These are phyloP conservation scores for Plectosphaerella sp. DNA, from an alignment of 2,329 filamentous ascomycete species.

Conservation along the genomic window DNA sequence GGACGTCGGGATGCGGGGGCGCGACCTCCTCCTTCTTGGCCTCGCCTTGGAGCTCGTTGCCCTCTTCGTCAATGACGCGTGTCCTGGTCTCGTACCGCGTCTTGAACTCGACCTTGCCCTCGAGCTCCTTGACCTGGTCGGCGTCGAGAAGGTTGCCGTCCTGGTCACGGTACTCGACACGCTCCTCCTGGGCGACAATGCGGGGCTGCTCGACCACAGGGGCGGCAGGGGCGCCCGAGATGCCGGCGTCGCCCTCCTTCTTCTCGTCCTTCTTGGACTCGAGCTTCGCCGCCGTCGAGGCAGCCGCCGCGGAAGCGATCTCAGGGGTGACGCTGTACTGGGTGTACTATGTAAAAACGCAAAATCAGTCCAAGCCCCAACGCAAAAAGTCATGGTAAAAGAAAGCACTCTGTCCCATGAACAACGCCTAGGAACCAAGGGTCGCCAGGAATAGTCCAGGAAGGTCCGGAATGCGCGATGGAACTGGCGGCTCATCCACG, in stretches of 20 bases:
- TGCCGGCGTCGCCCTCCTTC: background rate
- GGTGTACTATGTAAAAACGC: constrained; percentile 8
- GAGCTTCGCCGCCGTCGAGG: constrained; percentile 3
- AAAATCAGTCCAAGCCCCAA: constrained; percentile 2
- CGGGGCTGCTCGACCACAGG: constrained; percentile 43
- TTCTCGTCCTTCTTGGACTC: constrained; percentile 1
- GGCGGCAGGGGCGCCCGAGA: constrained; percentile 37
- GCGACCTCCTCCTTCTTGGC: constrained; percentile 32
- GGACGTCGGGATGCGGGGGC: constrained; percentile 56
- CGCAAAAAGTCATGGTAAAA: background rate
- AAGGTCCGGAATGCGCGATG: background rate
- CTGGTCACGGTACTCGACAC: constrained; percentile 91
- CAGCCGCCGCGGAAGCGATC: constrained; percentile 1
- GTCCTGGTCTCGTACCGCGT: constrained; percentile 96
- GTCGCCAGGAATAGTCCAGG: too few relatives aligned
- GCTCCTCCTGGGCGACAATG: constrained; percentile 63
- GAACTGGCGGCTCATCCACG: background rate
- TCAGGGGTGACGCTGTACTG: constrained; percentile 5
- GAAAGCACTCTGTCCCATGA: background rate
- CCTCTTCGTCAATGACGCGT: constrained; percentile 71
- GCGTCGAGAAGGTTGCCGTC: constrained; percentile 83
- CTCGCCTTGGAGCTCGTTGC: constrained; percentile 62
- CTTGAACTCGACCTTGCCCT: constrained; percentile 93
- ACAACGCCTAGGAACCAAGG: too few relatives aligned
- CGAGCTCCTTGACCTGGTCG: constrained; percentile 76